These are phyloP conservation scores for Aspergillus ellipticus DNA, from an alignment of 495 filamentous ascomycete genomes.

Conservation along the genomic window DNA sequence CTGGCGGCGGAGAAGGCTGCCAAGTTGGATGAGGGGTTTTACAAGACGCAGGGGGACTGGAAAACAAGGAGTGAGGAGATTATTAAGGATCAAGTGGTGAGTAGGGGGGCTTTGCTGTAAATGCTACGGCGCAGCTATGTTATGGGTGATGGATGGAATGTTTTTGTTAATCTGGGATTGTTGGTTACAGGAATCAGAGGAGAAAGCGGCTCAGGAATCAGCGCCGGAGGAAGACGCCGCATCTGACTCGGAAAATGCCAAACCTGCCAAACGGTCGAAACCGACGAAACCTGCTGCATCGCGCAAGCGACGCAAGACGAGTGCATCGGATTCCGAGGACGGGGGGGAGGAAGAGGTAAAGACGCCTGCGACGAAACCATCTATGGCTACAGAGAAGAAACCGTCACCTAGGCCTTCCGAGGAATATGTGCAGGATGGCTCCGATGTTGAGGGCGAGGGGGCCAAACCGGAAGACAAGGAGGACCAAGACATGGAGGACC, in stretches of 20 bases:
- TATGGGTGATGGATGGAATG: neutral
- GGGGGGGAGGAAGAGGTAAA: constrained; percentile 27
- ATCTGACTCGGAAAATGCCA: constrained; percentile 20
- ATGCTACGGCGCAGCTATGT: neutral
- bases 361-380: constrained; percentile 19
- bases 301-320: constrained; percentile 37
- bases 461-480: constrained; percentile 25
- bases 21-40: constrained; percentile 63
- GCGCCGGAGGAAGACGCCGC: constrained; percentile 9
- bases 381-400: constrained; percentile 20
- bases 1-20: constrained; percentile 61
- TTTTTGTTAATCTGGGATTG: neutral
- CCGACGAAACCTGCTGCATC: constrained; percentile 17
- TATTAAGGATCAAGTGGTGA: constrained; percentile 68
- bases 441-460: constrained; percentile 23
- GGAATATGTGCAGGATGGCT: constrained; percentile 16
- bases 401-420: constrained; percentile 25
- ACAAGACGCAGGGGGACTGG: constrained; percentile 64
- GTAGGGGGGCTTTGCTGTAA: constrained; percentile 18
- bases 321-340: constrained; percentile 26
- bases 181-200: constrained; percentile 26
- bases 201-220: constrained; percentile 17
- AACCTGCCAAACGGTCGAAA: constrained; percentile 30
- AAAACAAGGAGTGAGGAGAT: constrained; percentile 73
- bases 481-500: constrained; percentile 19